These are phyloP conservation scores for Xylaria palmicola DNA, from an alignment of 495 filamentous ascomycete genomes.

Conservation along the genomic window DNA sequence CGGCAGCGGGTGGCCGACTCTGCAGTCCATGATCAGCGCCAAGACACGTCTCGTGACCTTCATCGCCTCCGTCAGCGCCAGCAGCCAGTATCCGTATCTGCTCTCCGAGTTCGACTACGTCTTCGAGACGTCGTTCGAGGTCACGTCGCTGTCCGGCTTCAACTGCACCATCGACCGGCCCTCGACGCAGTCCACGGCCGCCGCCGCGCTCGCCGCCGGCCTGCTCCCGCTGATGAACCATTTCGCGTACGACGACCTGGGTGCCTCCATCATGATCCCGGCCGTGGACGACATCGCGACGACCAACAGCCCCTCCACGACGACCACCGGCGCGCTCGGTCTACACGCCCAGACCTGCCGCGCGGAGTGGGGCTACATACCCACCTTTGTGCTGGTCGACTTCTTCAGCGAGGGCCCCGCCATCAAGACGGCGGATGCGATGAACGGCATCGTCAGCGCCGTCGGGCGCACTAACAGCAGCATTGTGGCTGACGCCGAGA, in stretches of 20 bases:
- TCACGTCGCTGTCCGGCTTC: constrained; percentile 50
- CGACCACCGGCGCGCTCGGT: constrained; percentile 56
- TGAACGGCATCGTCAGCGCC: constrained; percentile 55
- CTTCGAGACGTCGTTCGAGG: constrained; percentile 70
- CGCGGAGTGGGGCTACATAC: constrained; percentile 49
- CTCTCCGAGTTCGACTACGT: constrained; percentile 67
- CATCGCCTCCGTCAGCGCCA: constrained; percentile 55
- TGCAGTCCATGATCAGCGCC: constrained; percentile 57
- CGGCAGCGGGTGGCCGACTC: constrained; percentile 58
- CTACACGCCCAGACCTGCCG: constrained; percentile 54
- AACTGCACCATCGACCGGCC: constrained; percentile 67
- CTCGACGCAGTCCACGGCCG: constrained; percentile 36
- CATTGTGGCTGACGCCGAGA: constrained; percentile 4
- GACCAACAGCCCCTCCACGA: constrained; percentile 52
- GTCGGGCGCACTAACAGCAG: constrained; percentile 31
- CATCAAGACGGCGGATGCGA: constrained; percentile 53
- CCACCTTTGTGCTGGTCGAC: constrained; percentile 64
- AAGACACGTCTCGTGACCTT: constrained; percentile 64
- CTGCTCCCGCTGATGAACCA: constrained; percentile 69
- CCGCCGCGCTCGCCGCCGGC: constrained; percentile 43
- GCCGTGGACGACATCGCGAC: constrained; percentile 49
- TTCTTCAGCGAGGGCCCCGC: constrained; percentile 64
- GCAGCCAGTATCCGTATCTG: constrained; percentile 57
- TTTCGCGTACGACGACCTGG: constrained; percentile 62
- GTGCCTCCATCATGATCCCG: constrained; percentile 57